These are phyloP conservation scores for Cordyceps tenuipes DNA, from an alignment of 2,329 filamentous ascomycete species.

Conservation along the genomic window DNA sequence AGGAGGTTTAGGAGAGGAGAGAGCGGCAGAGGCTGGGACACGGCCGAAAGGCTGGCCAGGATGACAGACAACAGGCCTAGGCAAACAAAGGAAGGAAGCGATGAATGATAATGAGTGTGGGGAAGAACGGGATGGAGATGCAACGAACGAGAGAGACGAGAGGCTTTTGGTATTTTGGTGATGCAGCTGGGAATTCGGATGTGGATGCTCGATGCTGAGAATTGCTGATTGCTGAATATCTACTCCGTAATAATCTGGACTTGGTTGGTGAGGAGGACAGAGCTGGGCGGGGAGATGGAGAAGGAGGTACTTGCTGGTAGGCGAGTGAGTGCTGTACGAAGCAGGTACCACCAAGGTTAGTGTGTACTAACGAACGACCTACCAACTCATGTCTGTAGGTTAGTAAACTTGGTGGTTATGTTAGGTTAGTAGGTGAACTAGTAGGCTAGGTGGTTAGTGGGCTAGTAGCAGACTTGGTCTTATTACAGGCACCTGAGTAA, in stretches of 20 bases:
- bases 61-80: not conserved
- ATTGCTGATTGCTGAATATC: not conserved
- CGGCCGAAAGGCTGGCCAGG: not conserved
- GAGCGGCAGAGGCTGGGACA: not conserved
- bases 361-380: too few species aligned
- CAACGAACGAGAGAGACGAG: too few species aligned
- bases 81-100: not conserved
- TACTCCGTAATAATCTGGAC: too few species aligned
- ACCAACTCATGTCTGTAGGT: too few species aligned
- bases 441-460: too few species aligned
- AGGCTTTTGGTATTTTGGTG: not conserved
- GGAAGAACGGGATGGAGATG: not conserved
- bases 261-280: not conserved
- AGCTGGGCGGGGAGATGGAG: not conserved
- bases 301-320: not conserved
- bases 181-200: not conserved
- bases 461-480: too few species aligned
- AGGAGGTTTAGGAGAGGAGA: not conserved
- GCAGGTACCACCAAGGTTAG: too few species aligned
- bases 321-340: too few species aligned
- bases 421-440: too few species aligned
- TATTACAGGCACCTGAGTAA: too few species aligned
- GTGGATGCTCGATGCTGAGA: not conserved
- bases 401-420: too few species aligned
- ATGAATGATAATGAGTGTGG: not conserved